Evolutionary conservation across 2,329 filamentous ascomycete species (phyloP), one percentile per base, ranked within the genome.

Genomic region (Diplocarpon rosae): DNA sequence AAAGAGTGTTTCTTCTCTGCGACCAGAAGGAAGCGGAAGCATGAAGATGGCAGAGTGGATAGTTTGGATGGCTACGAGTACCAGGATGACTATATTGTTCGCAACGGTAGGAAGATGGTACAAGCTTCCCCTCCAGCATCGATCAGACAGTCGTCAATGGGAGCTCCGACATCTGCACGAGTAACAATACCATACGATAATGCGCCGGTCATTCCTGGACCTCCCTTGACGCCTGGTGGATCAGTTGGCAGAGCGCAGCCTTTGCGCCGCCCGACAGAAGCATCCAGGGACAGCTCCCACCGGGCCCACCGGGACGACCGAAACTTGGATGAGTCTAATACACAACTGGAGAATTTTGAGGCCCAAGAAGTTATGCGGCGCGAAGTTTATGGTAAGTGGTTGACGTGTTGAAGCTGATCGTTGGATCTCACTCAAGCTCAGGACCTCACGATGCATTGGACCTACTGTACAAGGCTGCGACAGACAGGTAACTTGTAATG

Each of bases 1-100:
- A 96, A 96, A 65, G 83, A 95, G 59, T 98, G 92, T 70, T 94
- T 83, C 73, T 98, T 98, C 70, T 94, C 88, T 51, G 86, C 88
- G 15, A 96, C 89, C 28, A 76, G 92, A 40, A 80, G 92, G 61
- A 96, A 96, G 78, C 79, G 88, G 62, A 93, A 92, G 72, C 74
- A 74, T 38, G 70, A 84, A 54, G 76, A 72, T 65, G 67, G 64
- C 58, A 42, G 68, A 57, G 57, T 69, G 30, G 71, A 68, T 15
- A 72, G 73, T 42, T 65, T 65, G 45, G 67, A 70, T 46, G 62
- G 61, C 3, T 58, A 57, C 43, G 61, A 60, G 32, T 60, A 54
- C 42, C 63, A 64, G 24, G 68, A 69, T 46, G 81, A 86, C 52
- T 85, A 85, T 62, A 76, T 83, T 47, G 62, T 83, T 28, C 76